Base-by-base conservation (phyloP, 2,329 filamentous ascomycete species). In the Fusarium oxysporum region DNA sequence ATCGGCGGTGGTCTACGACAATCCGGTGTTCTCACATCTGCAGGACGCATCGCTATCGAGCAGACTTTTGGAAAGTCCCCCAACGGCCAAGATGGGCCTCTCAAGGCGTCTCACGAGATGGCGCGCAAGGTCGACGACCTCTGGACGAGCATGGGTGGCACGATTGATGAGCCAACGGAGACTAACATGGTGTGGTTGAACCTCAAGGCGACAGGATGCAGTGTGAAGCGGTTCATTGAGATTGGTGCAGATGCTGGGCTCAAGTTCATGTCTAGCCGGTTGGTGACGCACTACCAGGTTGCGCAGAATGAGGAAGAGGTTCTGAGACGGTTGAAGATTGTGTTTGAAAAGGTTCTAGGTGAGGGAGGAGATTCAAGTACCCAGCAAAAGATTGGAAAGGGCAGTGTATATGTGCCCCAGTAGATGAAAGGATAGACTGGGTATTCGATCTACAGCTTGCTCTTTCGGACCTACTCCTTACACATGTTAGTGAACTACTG, bases 171-270 rank as follows among this genome's bases (percentile, higher is more conserved):
- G 66, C 92, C 92, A 0, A 91, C 93, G 3, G 91, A 97, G 78
- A 97, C 94, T n/a, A 97, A 97, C 82, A 97, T 97, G 93, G 90
- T 94, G 38, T 97, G 93, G 94, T 78, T 97, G 65, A 92, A 97
- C 80, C 83, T 96, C 21, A 87, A 90, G 35, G 86, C 87, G 2
- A 87, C 89, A 16, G 88, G 89, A 4, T 84, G 85, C 68, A 79
- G 80, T 19, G 68, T 57, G 10, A 79, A 79, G 61, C 80, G 77
- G 43, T 83, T 88, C 57, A 77, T 79, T 19, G 78, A 81, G 72
- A 78, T 86, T 37, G 83, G 83, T 10, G 77, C 78, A 53, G 83
- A 83, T 38, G 81, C 79, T 16, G 86, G 86, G 0, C 76, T 89
- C 63, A 83, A 81, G 67, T 74, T 86, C 8, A 70, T 80, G 61